Evolutionary conservation across 2,329 filamentous ascomycete genomes (phyloP).

Genomic region (Colletotrichum sp.): DNA sequence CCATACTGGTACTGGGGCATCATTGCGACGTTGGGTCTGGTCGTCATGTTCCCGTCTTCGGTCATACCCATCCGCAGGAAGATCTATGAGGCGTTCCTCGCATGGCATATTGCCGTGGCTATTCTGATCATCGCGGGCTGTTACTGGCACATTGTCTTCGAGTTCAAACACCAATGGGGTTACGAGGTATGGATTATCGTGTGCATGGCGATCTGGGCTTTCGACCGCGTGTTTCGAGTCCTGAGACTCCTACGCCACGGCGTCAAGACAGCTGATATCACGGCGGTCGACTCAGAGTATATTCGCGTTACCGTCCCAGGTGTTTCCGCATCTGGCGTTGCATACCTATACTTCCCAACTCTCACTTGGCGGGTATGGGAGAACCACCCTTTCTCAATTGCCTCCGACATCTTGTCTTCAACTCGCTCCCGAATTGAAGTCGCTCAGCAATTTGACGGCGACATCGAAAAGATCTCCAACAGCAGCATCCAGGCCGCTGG

Average conservation of each 20-base stretch:
- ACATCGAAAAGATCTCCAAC: background rate
- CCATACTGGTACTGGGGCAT: constrained; percentile 40
- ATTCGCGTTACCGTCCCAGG: constrained; percentile 34
- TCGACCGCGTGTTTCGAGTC: constrained; percentile 32
- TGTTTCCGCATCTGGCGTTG: constrained; percentile 27
- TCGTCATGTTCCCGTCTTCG: constrained; percentile 28
- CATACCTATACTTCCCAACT: constrained; percentile 39
- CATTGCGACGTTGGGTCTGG: constrained; percentile 31
- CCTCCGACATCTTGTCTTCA: background rate
- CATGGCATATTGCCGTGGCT: constrained; percentile 33
- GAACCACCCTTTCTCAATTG: constrained; percentile 39
- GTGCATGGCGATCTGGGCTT: constrained; percentile 33
- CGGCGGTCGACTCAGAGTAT: constrained; percentile 31
- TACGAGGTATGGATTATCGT: constrained; percentile 41
- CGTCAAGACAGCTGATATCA: constrained; percentile 25
- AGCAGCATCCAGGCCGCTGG: background rate
- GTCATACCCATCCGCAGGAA: constrained; percentile 31
- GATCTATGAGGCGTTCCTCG: constrained; percentile 38
- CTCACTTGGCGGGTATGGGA: constrained; percentile 41
- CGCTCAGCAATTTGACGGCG: background rate
- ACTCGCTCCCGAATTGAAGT: background rate
- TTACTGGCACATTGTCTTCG: constrained; percentile 31
- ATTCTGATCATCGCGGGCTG: constrained; percentile 36
- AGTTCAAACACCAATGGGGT: constrained; percentile 34
- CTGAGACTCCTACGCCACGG: constrained; percentile 27